Percentiles rank a stretch among this genome's conserved stretches.
These are phyloP conservation scores for Fragilaria radians DNA, from an alignment of 108 stramenopile genomes.

Conservation along the genomic window DNA sequence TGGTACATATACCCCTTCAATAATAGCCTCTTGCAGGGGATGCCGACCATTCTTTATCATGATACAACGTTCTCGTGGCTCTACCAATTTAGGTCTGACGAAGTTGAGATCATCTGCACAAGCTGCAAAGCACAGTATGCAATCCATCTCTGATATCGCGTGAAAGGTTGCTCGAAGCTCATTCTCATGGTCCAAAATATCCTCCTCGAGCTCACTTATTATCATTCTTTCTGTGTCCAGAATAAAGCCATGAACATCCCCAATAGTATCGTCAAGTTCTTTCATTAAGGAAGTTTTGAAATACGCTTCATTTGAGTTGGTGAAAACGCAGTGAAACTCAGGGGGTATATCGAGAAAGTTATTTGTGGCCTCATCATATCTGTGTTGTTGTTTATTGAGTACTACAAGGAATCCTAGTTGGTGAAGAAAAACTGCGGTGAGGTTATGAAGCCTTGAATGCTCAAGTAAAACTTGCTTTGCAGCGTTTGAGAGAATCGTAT, in stretches of 20 bases:
- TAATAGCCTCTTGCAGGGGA: conserved; percentile 92
- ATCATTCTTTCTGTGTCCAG: conserved; percentile 84
- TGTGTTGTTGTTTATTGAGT: conserved; percentile 48
- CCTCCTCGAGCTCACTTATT: conserved; percentile 88
- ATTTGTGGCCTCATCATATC: conserved; percentile 31
- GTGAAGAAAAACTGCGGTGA: conserved; percentile 86
- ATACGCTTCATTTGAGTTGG: conserved; percentile 68
- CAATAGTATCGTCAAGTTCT: conserved; percentile 83
- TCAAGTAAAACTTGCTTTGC: not conserved
- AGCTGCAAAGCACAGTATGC: conserved; percentile 76
- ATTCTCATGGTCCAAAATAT: conserved; percentile 74
- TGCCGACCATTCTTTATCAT: conserved; percentile 90
- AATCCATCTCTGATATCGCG: conserved; percentile 84
- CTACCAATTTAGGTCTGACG: conserved; percentile 64
- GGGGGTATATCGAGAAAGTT: conserved; percentile 47
- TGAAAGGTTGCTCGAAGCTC: conserved; percentile 75
- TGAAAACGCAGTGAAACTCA: conserved; percentile 73
- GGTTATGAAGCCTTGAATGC: conserved; percentile 46
- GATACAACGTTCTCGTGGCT: conserved; percentile 22
- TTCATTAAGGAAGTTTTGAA: conserved; percentile 83
- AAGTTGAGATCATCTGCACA: conserved; percentile 83
- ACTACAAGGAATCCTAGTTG: conserved; percentile 82
- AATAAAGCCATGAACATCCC: conserved; percentile 87
- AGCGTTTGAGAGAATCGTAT: conserved; percentile 22
- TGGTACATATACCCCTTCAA: conserved; percentile 82